Evolutionary conservation across 805 yeast species (phyloP).

Genomic region (Danielozyma ontarioensis): DNA sequence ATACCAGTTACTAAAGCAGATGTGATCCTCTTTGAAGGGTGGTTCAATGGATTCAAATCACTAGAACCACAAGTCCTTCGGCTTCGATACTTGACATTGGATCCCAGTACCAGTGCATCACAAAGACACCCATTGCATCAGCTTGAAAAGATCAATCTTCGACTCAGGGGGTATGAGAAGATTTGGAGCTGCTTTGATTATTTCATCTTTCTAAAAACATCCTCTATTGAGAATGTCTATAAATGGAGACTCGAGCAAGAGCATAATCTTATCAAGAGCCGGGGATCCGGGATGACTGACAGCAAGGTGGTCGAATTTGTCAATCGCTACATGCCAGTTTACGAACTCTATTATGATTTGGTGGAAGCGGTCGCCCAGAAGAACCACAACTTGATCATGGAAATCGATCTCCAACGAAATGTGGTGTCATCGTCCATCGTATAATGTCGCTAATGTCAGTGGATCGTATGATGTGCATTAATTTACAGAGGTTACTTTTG

Average conservation of each 20-base stretch:
- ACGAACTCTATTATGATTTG: constrained; percentile 57
- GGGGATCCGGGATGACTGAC: constrained; percentile 80
- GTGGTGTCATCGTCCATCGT: constrained; percentile 1
- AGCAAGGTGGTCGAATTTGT: constrained; percentile 63
- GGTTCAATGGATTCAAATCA: constrained; percentile 77
- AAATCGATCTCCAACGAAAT: constrained; percentile 9
- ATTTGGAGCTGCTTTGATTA: constrained; percentile 57
- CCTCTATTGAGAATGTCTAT: constrained; percentile 57
- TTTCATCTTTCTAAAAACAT: constrained; percentile 60
- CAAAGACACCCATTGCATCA: constrained; percentile 21
- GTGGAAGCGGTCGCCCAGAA: constrained; percentile 18
- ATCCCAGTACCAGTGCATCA: constrained; percentile 11
- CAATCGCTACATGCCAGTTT: constrained; percentile 82
- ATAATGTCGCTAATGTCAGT: background rate
- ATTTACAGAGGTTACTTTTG: no score
- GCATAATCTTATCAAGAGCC: constrained; percentile 44
- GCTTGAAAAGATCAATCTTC: constrained; percentile 42
- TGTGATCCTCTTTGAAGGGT: constrained; percentile 81
- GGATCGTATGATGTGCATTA: no score
- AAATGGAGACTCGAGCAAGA: constrained; percentile 80
- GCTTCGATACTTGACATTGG: constrained; percentile 13
- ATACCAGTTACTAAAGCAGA: constrained; percentile 34
- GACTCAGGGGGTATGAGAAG: constrained; percentile 44
- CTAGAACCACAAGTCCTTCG: constrained; percentile 17
- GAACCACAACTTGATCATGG: constrained; percentile 10